phyloP scores from a whole-genome alignment of 2,329 filamentous ascomycete genomes.

The Cadophora sp. region DNA sequence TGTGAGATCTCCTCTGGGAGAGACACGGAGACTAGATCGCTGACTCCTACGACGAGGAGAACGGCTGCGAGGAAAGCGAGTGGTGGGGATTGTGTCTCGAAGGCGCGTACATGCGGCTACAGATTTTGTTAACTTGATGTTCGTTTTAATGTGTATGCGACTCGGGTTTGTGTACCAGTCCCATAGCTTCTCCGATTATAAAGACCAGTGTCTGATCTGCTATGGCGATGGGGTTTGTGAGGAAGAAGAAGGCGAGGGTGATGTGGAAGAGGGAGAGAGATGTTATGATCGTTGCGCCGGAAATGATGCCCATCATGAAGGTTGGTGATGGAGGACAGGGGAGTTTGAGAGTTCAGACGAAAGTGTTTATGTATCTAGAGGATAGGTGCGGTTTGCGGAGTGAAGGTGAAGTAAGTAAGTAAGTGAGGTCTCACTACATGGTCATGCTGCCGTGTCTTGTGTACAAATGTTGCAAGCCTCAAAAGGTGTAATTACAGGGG shows the following conservation, averaged over 20 bases:
- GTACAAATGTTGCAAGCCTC: slow-evolving; percentile 12
- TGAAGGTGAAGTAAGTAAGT: background rate
- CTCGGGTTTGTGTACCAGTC: slow-evolving; percentile 62
- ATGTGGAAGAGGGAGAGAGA: slow-evolving; percentile 85
- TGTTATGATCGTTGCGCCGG: slow-evolving; percentile 80
- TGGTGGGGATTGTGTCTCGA: slow-evolving; percentile 72
- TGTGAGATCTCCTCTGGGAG: slow-evolving; percentile 71
- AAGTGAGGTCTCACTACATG: slow-evolving; percentile 6
- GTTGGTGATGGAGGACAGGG: background rate
- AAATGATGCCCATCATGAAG: slow-evolving; percentile 77
- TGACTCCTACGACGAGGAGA: slow-evolving; percentile 65
- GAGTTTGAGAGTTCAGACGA: background rate
- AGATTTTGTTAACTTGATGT: slow-evolving; percentile 21
- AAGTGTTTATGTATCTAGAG: background rate
- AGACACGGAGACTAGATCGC: slow-evolving; percentile 70
- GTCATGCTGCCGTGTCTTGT: slow-evolving; percentile 19
- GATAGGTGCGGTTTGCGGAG: background rate
- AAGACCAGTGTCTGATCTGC: slow-evolving; percentile 82
- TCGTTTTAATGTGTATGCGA: background rate
- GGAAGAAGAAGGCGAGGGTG: slow-evolving; percentile 82
- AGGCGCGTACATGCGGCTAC: slow-evolving; percentile 69
- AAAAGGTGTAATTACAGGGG: slow-evolving; percentile 19
- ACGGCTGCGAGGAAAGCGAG: slow-evolving; percentile 76
- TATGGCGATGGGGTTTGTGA: slow-evolving; percentile 74
- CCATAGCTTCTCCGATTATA: slow-evolving; percentile 83